These are phyloP conservation scores for Ophiocordyceps camponoti-rufipedis DNA, from an alignment of 2,329 filamentous ascomycete species.

Conservation along the genomic window DNA sequence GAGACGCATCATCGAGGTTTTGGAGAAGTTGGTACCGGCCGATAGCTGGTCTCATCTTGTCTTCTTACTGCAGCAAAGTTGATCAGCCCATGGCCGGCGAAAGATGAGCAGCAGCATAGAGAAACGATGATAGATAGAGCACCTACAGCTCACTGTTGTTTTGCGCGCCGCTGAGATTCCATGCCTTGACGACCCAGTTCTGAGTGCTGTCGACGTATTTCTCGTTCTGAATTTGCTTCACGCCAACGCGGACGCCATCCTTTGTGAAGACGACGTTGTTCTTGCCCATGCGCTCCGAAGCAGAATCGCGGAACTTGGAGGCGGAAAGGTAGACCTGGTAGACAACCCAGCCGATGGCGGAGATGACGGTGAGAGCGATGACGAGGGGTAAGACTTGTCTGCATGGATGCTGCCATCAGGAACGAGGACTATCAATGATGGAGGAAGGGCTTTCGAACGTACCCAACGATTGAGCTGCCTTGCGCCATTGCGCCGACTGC, in stretches of 20 bases:
- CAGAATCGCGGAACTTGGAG: constrained; percentile 45
- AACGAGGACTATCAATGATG: not conserved
- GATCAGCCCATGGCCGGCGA: not conserved
- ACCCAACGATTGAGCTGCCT: not conserved
- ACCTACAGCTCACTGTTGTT: constrained; percentile 7
- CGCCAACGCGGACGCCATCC: constrained; percentile 53
- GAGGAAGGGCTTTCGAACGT: not conserved
- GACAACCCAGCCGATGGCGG: constrained; percentile 40
- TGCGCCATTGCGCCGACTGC: not conserved
- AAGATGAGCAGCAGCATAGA: no score
- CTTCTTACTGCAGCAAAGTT: constrained; percentile 1
- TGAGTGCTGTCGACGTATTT: constrained; percentile 59
- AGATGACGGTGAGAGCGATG: constrained; percentile 40
- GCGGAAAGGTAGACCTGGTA: constrained; percentile 57
- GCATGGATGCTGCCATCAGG: not conserved
- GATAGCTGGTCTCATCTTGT: not conserved
- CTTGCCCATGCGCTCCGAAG: constrained; percentile 52
- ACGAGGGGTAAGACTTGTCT: constrained; percentile 49
- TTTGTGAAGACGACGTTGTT: constrained; percentile 62
- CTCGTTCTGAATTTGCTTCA: constrained; percentile 51
- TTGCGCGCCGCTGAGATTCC: constrained; percentile 31
- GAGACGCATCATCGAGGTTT: not conserved
- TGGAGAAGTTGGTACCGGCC: not conserved
- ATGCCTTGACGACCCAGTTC: constrained; percentile 46
- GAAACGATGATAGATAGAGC: not conserved